Conservation (phyloP, 2,329 filamentous ascomycete species). For the Alternaria sp. region DNA sequence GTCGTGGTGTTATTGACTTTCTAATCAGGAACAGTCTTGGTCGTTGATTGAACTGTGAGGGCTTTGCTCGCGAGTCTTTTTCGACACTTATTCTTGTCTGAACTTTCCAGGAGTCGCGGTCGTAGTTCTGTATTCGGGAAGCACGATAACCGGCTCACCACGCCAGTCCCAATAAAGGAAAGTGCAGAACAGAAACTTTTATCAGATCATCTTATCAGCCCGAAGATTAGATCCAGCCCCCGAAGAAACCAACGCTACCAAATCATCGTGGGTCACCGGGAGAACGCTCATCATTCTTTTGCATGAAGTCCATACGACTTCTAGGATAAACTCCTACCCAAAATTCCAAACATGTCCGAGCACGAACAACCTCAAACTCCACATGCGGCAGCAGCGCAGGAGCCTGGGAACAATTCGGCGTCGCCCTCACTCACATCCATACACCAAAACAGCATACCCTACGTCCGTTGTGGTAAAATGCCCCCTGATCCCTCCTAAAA, state of each 20-base stretch:
- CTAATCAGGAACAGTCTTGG: no score
- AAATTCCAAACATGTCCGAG: not conserved
- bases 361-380: not conserved
- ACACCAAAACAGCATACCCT: not conserved
- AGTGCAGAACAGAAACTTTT: not conserved
- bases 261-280: not conserved
- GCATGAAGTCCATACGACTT: not conserved
- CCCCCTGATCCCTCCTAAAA: not conserved
- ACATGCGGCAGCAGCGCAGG: not conserved
- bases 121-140: not conserved
- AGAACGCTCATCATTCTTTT: not conserved
- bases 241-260: not conserved
- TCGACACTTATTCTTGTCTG: not conserved
- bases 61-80: not conserved
- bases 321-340: not conserved
- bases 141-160: not conserved
- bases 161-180: not conserved
- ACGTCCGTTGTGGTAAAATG: not conserved
- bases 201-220: constrained; percentile 1
- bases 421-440: not conserved
- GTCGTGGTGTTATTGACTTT: no score
- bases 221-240: not conserved
- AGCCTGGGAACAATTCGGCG: not conserved
- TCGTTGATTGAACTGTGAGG: not conserved
- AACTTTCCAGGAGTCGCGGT: not conserved